Base-by-base conservation (phyloP, 768 basidiomycete species). In the Botryobasidium botryosum region DNA sequence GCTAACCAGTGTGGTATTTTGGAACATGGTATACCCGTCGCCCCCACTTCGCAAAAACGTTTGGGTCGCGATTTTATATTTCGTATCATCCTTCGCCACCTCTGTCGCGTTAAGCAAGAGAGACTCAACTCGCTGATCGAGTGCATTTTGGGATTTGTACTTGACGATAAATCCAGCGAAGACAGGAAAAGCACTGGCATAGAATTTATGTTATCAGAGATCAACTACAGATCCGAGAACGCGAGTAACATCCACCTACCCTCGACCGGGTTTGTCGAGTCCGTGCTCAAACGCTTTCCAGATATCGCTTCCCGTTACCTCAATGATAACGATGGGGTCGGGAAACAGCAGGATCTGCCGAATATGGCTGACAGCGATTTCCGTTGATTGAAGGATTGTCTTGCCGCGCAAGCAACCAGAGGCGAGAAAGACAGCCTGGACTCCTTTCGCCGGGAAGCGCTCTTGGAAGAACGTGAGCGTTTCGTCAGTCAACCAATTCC, bases 281-380 rank as follows among this genome's bases (percentile, higher is more conserved):
- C 74, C 72, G 8, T 66, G 65, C 55, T 94, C 88, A 27, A 92
- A 51, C 0, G 79, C 75, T 32, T 74, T 75, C 83, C 85, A 90
- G 35, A 92, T 68, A 0, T 75, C 66, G 51, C 70, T 67, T 2
- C 88, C 87, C 50, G 84, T 75, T 12, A 92, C 58, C 57, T 88
- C 79, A 8, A 88, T 53, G 3, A 87, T 84, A 4, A 94, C 70
- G 15, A 79, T 64, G 2, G 86, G 78, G 53, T 92, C 88, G 45
- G 82, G 79, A 48, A 88, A 92, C 0, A 88, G 88, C 25, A 92
- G 60, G 17, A 91, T 87, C 56, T 90, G 88, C 31, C 88, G 56
- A 44, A 91, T 79, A 56, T 94, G 79, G 0, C 88, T 86, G 1
- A 94, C 65, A 3, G 79, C 87, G 42, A 94, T 64, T 13, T 43